These are phyloP conservation scores for Cordia subcordata DNA, from an alignment of 257 asterid species.

Conservation along the genomic window DNA sequence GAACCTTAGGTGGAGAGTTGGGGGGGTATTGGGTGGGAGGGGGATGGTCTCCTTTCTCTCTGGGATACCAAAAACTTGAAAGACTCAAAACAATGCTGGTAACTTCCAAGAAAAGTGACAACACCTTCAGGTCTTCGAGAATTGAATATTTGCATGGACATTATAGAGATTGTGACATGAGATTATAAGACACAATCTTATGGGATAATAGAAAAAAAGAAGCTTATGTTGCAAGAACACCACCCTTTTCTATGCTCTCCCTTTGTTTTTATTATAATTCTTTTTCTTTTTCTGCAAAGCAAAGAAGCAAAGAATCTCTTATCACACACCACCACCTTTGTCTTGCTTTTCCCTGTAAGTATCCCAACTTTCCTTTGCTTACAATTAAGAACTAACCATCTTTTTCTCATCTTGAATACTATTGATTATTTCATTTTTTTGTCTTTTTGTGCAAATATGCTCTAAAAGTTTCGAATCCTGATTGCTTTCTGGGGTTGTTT, in stretches of 20 bases:
- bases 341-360: conserved; percentile 54
- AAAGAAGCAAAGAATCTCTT: conserved; percentile 77
- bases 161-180: conserved; percentile 37
- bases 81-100: conserved; percentile 40
- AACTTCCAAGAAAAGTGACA: conserved; percentile 38
- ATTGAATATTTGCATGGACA: conserved; percentile 45
- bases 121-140: conserved; percentile 27
- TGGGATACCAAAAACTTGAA: conserved; percentile 27
- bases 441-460: conserved; percentile 32
- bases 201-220: conserved; percentile 43
- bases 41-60: conserved; percentile 5
- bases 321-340: conserved; percentile 32
- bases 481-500: conserved; percentile 36
- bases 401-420: conserved; percentile 26
- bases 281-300: conserved; percentile 32
- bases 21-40: too few species aligned
- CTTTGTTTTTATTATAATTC: too few species aligned
- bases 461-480: conserved; percentile 58
- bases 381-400: conserved; percentile 47
- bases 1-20: too few species aligned
- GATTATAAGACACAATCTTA: conserved; percentile 24
- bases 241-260: too few species aligned
- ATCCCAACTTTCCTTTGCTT: conserved; percentile 77
- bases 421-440: conserved; percentile 4
- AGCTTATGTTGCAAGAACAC: conserved; percentile 61